These are phyloP conservation scores for Aegilops sharonensis DNA, from an alignment of 176 grass and related monocot genomes.

Conservation along the genomic window DNA sequence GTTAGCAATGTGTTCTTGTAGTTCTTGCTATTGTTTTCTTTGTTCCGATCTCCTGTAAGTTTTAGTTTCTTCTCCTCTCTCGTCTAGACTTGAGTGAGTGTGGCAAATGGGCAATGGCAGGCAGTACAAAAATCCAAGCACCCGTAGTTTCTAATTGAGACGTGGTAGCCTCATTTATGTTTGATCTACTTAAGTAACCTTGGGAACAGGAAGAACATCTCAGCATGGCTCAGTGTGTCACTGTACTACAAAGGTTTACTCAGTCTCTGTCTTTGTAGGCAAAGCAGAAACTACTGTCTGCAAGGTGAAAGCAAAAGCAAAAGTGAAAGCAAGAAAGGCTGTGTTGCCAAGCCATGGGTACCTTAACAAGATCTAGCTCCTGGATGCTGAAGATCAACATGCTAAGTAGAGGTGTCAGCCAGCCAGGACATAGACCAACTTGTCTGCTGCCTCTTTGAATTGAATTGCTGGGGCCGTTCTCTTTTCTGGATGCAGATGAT, in stretches of 20 bases:
- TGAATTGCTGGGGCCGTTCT: slow-evolving; percentile 13
- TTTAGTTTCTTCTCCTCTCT: slow-evolving; percentile 9
- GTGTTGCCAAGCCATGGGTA: neutral
- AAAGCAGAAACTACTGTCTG: slow-evolving; percentile 24
- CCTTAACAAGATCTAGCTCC: slow-evolving; percentile 20
- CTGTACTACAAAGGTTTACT: neutral
- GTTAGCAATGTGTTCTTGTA: neutral
- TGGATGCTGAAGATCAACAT: neutral
- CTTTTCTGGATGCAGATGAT: slow-evolving; percentile 14
- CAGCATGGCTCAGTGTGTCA: neutral
- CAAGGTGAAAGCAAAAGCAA: neutral
- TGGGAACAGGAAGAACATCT: slow-evolving; percentile 3
- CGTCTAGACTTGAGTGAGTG: slow-evolving; percentile 8
- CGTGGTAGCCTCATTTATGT: neutral
- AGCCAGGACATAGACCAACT: neutral
- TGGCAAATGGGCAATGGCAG: slow-evolving; percentile 17
- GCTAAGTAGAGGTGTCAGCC: neutral
- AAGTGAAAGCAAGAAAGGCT: neutral
- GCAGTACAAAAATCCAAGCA: neutral
- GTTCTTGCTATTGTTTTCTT: slow-evolving; percentile 3
- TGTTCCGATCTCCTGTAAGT: slow-evolving; percentile 18
- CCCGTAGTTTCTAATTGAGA: neutral
- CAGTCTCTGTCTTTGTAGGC: neutral
- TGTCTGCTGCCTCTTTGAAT: slow-evolving; percentile 18
- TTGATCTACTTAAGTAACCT: neutral